Evolutionary conservation across 2,329 filamentous ascomycete species (phyloP), one percentile per base, ranked within the genome.

Genomic region (Parafenestella ontariensis): DNA sequence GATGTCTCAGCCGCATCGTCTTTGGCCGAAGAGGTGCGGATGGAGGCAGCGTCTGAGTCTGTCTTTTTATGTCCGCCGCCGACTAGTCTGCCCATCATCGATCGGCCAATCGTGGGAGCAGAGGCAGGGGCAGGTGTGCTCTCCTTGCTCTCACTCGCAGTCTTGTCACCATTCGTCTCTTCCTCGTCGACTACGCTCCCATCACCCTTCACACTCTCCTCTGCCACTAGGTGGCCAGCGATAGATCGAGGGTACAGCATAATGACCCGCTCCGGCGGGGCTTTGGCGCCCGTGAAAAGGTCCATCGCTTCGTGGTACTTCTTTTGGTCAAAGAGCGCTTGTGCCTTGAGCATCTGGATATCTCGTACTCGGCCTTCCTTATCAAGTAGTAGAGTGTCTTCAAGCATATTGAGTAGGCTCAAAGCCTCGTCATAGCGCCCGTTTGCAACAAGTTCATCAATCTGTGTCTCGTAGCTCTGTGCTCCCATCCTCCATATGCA

Each of bases 401-500:
- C 95, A 0, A 99, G 84, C 87, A 97, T 92, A 44, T 85, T 83
- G 6, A 98, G 80, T 8, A 99, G 80, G 69, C 92, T 97, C 58
- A 98, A 89, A 0, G 94, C 94, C 76, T 99, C 96, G 66, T 99
- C 94, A 49, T 93, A 91, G 56, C 86, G 85, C 9, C 84, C 86
- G 55, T 84, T 85, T 18, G 87, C 84, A 1, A 96, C 87, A 23
- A 99, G 82, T 61, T 95, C 87, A 55, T 92, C 86, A 20, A 98
- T 87, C 71, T 99, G 95, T 2, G 88, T 87, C 72, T 96, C 91
- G 70, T 99, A 99, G 62, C 93, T 90, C 33, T 93, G 87, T 3
- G 94, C 90, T 59, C 88, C 91, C 95, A 99, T 98, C 65, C 95
- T 89, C 95, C 95, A 99, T 33, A 99, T 90, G 29, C 85, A 89